Base-by-base conservation (phyloP, 2,329 filamentous ascomycete genomes). In the Diaporthe sp. region DNA sequence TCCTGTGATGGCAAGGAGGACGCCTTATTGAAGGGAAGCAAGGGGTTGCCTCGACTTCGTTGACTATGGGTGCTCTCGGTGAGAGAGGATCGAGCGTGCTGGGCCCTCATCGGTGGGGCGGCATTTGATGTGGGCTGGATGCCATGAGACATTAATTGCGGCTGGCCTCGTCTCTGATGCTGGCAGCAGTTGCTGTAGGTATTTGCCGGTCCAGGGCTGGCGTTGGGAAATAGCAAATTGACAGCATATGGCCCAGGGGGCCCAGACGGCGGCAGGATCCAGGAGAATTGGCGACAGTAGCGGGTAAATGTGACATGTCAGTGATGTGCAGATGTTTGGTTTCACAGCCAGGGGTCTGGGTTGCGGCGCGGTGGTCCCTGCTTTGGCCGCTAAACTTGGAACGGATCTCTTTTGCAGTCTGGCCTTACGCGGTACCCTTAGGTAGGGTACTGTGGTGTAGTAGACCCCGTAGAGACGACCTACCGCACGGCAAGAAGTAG, bases 311-410 rank as follows among this genome's bases (percentile, higher is more conserved):
- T 68, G 62, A 68, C 62, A 9, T 53, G 46, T 68, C 62, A 68
- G 62, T 68, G 62, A 68, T 68, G 62, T 68, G 62, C 62, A 53
- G 62, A 39, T 68, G 62, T 68, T 68, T 68, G 62, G 62, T 68
- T 68, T 68, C 62, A 68, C 62, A 53, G 62, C 62, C 62, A 67
- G 62, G 61, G 62, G 31, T 39, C 62, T 53, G 62, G 62, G 22
- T 37, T 53, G 62, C 46, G 46, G 46, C 62, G 44, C 31, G 46
- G 62, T 68, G 44, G 62, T 53, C 62, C 62, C 46, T 53, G 44
- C 44, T 68, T 51, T 15, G 62, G 59, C 39, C 25, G 59, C 59
- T 62, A 62, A 46, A 31, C 59, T 25, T 44, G 37, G 59, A 31
- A 19, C 37, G n/a, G 58, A n/a, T 62, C 31, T 15, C 19, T 8